phyloP scores from a whole-genome alignment of 2,329 filamentous ascomycete species.

The Sordariomycetes sp. region DNA sequence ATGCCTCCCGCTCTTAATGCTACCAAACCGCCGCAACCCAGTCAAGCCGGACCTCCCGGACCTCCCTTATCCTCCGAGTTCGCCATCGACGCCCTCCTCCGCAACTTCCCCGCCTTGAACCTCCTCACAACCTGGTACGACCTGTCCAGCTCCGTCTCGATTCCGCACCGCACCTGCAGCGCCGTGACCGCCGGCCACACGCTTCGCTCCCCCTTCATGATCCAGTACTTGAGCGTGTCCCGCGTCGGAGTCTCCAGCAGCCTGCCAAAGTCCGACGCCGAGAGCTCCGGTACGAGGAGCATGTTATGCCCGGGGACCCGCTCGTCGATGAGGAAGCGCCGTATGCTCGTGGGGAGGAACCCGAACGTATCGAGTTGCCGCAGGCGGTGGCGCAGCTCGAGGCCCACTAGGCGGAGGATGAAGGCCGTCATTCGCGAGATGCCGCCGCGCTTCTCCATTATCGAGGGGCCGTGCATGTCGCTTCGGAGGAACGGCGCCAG shows the following conservation, averaged over 20 bases:
- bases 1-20: too few species aligned
- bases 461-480: constrained; percentile 64
- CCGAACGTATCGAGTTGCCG: constrained; percentile 69
- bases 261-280: constrained; percentile 57
- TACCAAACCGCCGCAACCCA: too few species aligned
- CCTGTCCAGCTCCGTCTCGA: constrained; percentile 79
- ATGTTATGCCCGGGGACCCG: constrained; percentile 65
- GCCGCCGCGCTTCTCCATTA: constrained; percentile 42
- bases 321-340: constrained; percentile 72
- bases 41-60: neutral
- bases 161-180: constrained; percentile 65
- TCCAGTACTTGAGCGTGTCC: constrained; percentile 72
- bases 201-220: constrained; percentile 67
- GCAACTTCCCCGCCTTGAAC: constrained; percentile 36
- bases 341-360: constrained; percentile 54
- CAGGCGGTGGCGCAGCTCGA: constrained; percentile 70
- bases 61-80: neutral
- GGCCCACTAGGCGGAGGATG: constrained; percentile 53
- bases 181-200: constrained; percentile 86
- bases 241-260: constrained; percentile 74
- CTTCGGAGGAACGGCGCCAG: constrained; percentile 73
- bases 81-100: constrained; percentile 22
- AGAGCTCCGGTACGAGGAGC: constrained; percentile 71
- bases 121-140: constrained; percentile 66
- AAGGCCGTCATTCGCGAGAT: constrained; percentile 44